phyloP scores from a whole-genome alignment of 495 filamentous ascomycete genomes.

The Venustampulla echinocandica region DNA sequence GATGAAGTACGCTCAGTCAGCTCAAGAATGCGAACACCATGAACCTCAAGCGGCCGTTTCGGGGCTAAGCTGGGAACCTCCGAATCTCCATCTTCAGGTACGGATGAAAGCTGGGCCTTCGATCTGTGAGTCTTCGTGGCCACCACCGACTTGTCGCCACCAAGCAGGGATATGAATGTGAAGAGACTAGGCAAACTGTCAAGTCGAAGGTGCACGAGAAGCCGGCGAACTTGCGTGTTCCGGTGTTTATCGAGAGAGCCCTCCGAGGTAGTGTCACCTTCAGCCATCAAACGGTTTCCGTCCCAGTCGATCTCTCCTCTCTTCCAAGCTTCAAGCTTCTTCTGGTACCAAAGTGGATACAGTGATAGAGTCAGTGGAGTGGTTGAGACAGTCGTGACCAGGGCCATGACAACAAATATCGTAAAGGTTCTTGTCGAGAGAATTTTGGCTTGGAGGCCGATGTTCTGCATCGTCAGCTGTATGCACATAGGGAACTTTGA shows the following conservation, averaged over 20 bases:
- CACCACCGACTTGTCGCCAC: conserved; percentile 36
- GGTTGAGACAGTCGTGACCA: conserved; percentile 86
- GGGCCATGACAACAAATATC: conserved; percentile 97
- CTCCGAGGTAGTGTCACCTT: conserved; percentile 27
- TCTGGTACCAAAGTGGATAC: conserved; percentile 86
- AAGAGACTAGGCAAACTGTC: conserved; percentile 84
- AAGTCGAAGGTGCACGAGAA: conserved; percentile 61
- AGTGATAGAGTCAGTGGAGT: conserved; percentile 71
- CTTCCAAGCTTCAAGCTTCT: conserved; percentile 84
- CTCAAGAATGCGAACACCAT: conserved; percentile 79
- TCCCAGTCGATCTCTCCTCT: conserved; percentile 94
- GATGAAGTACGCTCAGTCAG: conserved; percentile 89
- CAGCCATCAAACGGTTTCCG: conserved; percentile 45
- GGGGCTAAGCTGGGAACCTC: conserved; percentile 12
- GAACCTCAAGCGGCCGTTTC: conserved; percentile 60
- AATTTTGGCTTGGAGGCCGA: conserved; percentile 87
- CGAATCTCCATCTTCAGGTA: conserved; percentile 13
- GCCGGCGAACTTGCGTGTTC: conserved; percentile 36
- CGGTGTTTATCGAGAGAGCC: conserved; percentile 36
- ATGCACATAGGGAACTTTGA: not conserved
- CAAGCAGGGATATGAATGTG: conserved; percentile 72
- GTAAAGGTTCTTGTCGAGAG: conserved; percentile 83
- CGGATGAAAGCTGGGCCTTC: conserved; percentile 22
- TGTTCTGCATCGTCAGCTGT: conserved; percentile 52
- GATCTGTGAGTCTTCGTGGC: conserved; percentile 41